Conservation (phyloP, 169 alveolate species). For the Plasmodium vinckei region DNA sequence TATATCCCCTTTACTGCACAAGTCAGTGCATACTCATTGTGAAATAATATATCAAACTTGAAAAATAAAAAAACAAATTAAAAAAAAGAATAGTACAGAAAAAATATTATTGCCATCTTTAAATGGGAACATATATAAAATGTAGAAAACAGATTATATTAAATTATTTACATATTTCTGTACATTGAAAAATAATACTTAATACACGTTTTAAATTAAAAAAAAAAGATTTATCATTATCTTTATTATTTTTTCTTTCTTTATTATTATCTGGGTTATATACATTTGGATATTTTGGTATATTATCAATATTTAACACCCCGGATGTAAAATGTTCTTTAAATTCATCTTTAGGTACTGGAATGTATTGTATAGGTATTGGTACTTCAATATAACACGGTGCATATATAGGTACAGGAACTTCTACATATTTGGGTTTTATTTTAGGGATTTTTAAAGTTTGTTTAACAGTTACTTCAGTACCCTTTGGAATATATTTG, state of each 20-base stretch:
- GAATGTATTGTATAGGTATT: constrained; percentile 62
- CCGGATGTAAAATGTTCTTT: constrained; percentile 42
- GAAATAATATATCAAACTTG: too few relatives aligned
- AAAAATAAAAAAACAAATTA: too few relatives aligned
- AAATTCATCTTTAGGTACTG: constrained; percentile 12
- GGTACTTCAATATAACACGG: constrained; percentile 72
- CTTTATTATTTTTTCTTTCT: not conserved
- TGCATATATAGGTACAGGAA: constrained; percentile 60
- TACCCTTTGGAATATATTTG: constrained; percentile 46
- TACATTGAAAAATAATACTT: not conserved
- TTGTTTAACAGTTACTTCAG: constrained; percentile 29
- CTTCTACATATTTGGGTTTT: constrained; percentile 56
- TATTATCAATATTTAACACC: not conserved
- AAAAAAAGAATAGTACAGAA: too few relatives aligned
- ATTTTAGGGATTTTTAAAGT: constrained; percentile 35
- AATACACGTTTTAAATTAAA: not conserved
- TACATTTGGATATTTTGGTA: constrained; percentile 13
- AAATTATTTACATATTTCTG: too few relatives aligned
- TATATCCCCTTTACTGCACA: too few relatives aligned
- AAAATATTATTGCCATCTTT: too few relatives aligned
- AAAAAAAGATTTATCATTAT: not conserved
- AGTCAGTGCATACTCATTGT: too few relatives aligned
- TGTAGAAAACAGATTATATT: too few relatives aligned
- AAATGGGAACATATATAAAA: too few relatives aligned
- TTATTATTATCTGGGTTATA: constrained; percentile 1